A percentile compares a stretch with the other conserved stretches of the same genome.
phyloP scores from a whole-genome alignment of 352 stramenopile species.

The Phytopythium oedochilum region DNA sequence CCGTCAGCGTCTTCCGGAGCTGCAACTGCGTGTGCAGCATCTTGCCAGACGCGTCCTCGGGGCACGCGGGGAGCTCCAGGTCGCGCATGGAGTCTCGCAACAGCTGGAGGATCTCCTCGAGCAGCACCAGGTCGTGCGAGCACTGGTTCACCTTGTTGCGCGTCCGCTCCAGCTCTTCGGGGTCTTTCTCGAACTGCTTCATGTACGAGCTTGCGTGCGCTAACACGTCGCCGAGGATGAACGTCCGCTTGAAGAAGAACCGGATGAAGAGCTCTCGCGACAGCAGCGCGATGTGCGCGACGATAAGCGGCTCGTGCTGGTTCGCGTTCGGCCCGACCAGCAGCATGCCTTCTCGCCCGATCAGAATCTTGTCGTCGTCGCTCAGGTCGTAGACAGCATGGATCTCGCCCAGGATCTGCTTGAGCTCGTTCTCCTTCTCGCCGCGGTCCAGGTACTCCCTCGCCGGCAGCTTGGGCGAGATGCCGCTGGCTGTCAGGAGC shows the following conservation, averaged over 20 bases:
- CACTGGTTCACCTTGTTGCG: slow-evolving; percentile 88
- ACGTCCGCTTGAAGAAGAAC: slow-evolving; percentile 96
- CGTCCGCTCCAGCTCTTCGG: slow-evolving; percentile 86
- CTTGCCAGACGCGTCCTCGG: slow-evolving; percentile 80
- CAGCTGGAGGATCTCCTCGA: slow-evolving; percentile 96
- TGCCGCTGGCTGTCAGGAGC: slow-evolving; percentile 95
- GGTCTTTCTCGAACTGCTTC: slow-evolving; percentile 90
- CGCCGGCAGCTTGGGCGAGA: slow-evolving; percentile 93
- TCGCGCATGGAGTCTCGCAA: slow-evolving; percentile 91
- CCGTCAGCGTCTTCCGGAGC: slow-evolving; percentile 73
- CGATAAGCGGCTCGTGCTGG: slow-evolving; percentile 91
- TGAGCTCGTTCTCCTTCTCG: slow-evolving; percentile 97
- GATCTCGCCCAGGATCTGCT: slow-evolving; percentile 93
- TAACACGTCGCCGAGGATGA: slow-evolving; percentile 95
- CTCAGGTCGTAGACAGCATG: slow-evolving; percentile 95
- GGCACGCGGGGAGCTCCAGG: slow-evolving; percentile 89
- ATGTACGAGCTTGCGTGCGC: slow-evolving; percentile 91
- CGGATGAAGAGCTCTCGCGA: slow-evolving; percentile 91
- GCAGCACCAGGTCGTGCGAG: slow-evolving; percentile 92
- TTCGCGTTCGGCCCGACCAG: slow-evolving; percentile 91
- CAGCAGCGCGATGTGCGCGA: slow-evolving; percentile 91
- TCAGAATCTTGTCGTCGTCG: slow-evolving; percentile 94
- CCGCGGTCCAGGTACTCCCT: slow-evolving; percentile 95
- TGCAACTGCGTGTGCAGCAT: slow-evolving; percentile 93
- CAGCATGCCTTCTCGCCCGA: slow-evolving; percentile 92